Base-by-base conservation (phyloP, 768 basidiomycete genomes). In the Lactarius tabidus region DNA sequence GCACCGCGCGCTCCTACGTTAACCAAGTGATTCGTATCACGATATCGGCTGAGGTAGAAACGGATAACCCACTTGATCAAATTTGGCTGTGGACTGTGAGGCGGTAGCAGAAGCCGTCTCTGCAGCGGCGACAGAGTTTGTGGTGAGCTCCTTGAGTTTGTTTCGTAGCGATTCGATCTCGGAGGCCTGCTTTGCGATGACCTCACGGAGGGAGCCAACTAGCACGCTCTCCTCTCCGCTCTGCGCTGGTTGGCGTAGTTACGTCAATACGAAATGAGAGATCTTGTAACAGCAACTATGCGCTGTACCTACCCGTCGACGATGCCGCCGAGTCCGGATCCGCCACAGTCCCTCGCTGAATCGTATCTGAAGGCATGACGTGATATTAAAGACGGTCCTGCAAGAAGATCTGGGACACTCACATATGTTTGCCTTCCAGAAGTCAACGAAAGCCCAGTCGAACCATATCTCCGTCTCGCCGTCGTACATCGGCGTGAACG, bases 361-460 rank as follows among this genome's bases (percentile, higher is more conserved):
- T 79, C 18, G 91, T 84, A 76, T 91, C 90, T 92, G 70, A 18
- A 20, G 41, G 28, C 41, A 38, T 55, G 59, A 58, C 63, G 45
- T 31, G 18, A 55, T 31, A 17, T 62, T 41, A 35, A 41, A 10
- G 14, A 23, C 14, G 4, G 12, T 17, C 28, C 35, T 38, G 51
- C 7, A 58, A 67, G 12, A 28, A 64, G 54, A 59, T 26, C 15
- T 17, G 23, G 8, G 57, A 54, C 38, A 53, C 53, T 29, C 71
- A 96, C 96, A 93, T 72, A 95, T 97, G 72, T 96, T 95, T 54
- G 93, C 95, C 78, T 98, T 98, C 90, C 93, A 95, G 75, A 98
- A 99, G 75, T 99, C 97, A 7, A 97, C 86, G 76, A 98, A 98
- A 0, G 89, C 84, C 93, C 95, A 98, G 75, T 98, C 95, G 72